phyloP scores from a whole-genome alignment of 306 rosid genomes.

The Rosa persica region DNA sequence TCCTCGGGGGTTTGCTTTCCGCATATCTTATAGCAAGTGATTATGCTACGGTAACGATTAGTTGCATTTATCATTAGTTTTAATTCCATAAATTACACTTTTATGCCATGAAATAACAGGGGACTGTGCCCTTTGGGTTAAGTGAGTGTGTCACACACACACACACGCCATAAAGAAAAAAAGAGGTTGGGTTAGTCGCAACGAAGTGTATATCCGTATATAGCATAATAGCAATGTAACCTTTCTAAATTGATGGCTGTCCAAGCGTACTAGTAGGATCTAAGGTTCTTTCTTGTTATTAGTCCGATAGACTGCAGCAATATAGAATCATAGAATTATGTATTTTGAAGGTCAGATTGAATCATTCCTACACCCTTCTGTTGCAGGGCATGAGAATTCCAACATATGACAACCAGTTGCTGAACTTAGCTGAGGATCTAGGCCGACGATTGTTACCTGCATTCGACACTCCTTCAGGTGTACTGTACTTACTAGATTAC shows the following conservation, averaged over 20 bases:
- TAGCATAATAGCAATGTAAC: not conserved
- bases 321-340: not conserved
- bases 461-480: conserved; percentile 97
- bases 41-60: conserved; percentile 70
- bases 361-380: conserved; percentile 13
- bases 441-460: conserved; percentile 91
- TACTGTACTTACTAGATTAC: conserved; percentile 30
- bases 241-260: not conserved
- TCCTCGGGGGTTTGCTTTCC: conserved; percentile 91
- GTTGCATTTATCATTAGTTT: conserved; percentile 3
- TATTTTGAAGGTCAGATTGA: conserved; percentile 15
- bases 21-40: conserved; percentile 90
- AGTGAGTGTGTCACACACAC: too few species aligned
- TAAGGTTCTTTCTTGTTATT: not conserved
- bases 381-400: conserved; percentile 88
- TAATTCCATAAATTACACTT: not conserved
- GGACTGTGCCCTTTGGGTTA: not conserved
- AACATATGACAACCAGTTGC: conserved; percentile 71
- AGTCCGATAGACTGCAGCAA: not conserved
- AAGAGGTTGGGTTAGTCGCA: not conserved
- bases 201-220: not conserved
- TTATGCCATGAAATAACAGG: not conserved
- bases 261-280: too few species aligned
- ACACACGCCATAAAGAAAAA: not conserved
- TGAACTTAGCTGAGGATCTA: conserved; percentile 87